Percentiles rank a stretch among this genome's conserved stretches.
These are phyloP conservation scores for Paecilomyces sp. DNA, from an alignment of 2,329 filamentous ascomycete species.

Conservation along the genomic window DNA sequence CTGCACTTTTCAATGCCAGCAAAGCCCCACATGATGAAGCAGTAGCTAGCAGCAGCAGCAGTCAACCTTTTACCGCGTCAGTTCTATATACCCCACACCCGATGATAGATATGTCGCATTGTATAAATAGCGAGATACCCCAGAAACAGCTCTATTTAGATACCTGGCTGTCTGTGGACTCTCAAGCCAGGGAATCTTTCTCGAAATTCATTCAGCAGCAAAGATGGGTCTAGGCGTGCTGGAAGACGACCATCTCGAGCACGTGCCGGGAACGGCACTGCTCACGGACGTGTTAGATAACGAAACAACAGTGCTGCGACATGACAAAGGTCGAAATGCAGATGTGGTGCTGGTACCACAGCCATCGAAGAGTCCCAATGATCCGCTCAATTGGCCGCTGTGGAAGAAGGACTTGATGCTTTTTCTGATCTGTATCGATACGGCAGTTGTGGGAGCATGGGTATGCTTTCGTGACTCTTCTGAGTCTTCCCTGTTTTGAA, in stretches of 20 bases:
- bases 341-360: slow-evolving; percentile 22
- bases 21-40: not conserved
- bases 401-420: slow-evolving; percentile 35
- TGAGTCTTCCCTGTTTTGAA: not conserved
- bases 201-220: not conserved
- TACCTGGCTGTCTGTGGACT: not conserved
- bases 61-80: not conserved
- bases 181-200: not conserved
- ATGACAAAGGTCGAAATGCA: slow-evolving; percentile 17
- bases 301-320: slow-evolving; percentile 19
- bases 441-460: slow-evolving; percentile 27
- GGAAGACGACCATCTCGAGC: slow-evolving; percentile 18
- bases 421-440: slow-evolving; percentile 31
- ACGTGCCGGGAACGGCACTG: slow-evolving; percentile 22
- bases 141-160: not conserved
- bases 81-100: not conserved
- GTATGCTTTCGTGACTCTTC: slow-evolving; percentile 2
- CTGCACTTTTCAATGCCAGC: not conserved
- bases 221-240: slow-evolving; percentile 23
- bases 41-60: not conserved
- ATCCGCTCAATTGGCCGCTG: slow-evolving; percentile 21
- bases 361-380: slow-evolving; percentile 22
- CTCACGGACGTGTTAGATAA: slow-evolving; percentile 9
- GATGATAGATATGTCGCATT: not conserved
- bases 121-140: not conserved